Base-by-base conservation (phyloP, 148 eudicot species). In the Rhododendron williamsianum region DNA sequence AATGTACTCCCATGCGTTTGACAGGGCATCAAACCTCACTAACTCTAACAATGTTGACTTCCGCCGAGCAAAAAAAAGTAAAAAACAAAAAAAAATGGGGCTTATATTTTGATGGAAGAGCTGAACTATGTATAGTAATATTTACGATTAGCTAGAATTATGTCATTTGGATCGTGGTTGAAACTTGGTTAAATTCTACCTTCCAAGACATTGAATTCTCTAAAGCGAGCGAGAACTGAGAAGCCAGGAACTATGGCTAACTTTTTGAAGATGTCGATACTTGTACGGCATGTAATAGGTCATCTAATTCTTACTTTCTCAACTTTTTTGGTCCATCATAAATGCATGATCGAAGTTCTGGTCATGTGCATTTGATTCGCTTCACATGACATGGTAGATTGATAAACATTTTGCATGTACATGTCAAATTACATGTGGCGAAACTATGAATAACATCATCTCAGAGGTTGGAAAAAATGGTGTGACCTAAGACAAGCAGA, bases 321-420 rank as follows among this genome's bases (percentile, higher is more conserved):
- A 51, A 49, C 21, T 46, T 48, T 54, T 25, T 78, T 30, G 21
- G 41, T 15, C 41, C 65, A 27, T 30, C n/a, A 27, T 5, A 30
- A 52, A 12, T 80, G 82, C 1, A 21, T 25, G 82, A 5, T 51
- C 7, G 65, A 30, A 80, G 52, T 27, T 45, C 15, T 78, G 13
- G 16, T 78, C 81, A n/a, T 78, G 33, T 79, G 82, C 60, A 79
- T 51, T 49, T 79, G 36, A 78, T 78, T 78, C 13, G 9, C 81
- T 78, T 79, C 51, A 4, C 23, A 30, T 79, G 60, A 45, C 23
- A 33, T 30, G 36, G 35, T 51, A 33, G 41, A 52, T 52, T 6
- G 9, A 11, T 79, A 11, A 35, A 11, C 25, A 23, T 56, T 9
- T 8, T 30, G 69, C 46, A 6, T 18, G 3, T 56, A 8, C 16